Conservation (phyloP, 2,329 filamentous ascomycete genomes). For the Chaetomiaceae sp. region DNA sequence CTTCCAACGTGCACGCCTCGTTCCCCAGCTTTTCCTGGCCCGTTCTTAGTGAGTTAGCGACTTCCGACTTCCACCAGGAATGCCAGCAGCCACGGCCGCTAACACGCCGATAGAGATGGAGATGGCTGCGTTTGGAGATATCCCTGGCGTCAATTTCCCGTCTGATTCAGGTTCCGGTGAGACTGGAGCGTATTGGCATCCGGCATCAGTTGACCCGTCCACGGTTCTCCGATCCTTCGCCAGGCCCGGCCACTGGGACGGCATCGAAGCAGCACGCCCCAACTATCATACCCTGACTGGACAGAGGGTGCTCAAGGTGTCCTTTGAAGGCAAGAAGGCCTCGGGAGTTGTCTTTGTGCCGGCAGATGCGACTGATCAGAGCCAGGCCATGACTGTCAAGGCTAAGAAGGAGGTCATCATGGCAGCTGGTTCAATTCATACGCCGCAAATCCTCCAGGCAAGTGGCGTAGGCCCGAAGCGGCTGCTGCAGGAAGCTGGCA, state of each 20-base stretch:
- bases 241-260: conserved; percentile 24
- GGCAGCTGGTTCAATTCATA: conserved; percentile 39
- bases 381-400: conserved; percentile 16
- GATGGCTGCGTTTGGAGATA: conserved; percentile 33
- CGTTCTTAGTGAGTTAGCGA: conserved; percentile 17
- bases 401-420: conserved; percentile 38
- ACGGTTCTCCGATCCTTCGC: conserved; percentile 20
- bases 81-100: background rate
- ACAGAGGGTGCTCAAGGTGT: conserved; percentile 37
- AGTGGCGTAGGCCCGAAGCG: conserved; percentile 37
- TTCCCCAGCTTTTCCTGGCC: conserved; percentile 25
- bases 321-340: conserved; percentile 34
- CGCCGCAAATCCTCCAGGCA: conserved; percentile 40
- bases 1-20: conserved; percentile 26
- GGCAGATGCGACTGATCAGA: conserved; percentile 15
- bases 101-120: conserved; percentile 17
- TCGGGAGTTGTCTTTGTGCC: conserved; percentile 25
- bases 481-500: conserved; percentile 38
- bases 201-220: conserved; percentile 18
- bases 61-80: too few species aligned
- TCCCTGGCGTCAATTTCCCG: conserved; percentile 28
- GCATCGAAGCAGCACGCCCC: conserved; percentile 10
- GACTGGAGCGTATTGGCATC: conserved; percentile 30
- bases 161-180: conserved; percentile 28
- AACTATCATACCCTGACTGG: conserved; percentile 28